Evolutionary conservation across 441 rosid species (phyloP).

Genomic region (Theobroma grandiflorum): DNA sequence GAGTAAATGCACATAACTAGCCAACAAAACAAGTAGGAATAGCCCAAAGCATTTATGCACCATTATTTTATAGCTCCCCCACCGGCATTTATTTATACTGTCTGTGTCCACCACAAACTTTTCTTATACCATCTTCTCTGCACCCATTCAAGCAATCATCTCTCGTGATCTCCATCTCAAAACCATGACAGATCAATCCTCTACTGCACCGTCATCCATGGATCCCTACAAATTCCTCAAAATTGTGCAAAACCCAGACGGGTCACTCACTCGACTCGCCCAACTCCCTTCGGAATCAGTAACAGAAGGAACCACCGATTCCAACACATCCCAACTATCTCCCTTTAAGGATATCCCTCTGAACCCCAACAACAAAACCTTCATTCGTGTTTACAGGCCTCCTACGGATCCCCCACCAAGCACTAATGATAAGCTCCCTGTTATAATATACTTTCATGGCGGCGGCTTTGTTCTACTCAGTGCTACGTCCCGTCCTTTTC

Average conservation of each 20-base stretch:
- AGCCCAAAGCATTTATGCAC: neutral
- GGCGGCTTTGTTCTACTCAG: constrained; percentile 78
- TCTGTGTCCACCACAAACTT: neutral
- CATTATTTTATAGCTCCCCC: neutral
- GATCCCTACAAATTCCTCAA: constrained; percentile 61
- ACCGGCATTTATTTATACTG: neutral
- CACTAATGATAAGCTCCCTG: constrained; percentile 56
- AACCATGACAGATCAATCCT: constrained; percentile 40
- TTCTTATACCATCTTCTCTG: neutral
- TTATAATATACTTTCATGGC: constrained; percentile 75
- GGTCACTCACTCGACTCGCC: constrained; percentile 54
- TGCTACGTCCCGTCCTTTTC: constrained; percentile 56
- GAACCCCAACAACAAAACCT: constrained; percentile 52
- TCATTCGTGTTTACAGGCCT: constrained; percentile 64
- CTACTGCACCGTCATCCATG: constrained; percentile 27
- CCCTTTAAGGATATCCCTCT: constrained; percentile 63
- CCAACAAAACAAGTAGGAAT: neutral
- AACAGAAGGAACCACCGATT: constrained; percentile 27
- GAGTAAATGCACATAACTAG: neutral
- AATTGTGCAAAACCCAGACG: constrained; percentile 57
- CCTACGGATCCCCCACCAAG: constrained; percentile 36
- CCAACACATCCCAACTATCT: constrained; percentile 31
- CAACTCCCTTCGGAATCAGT: constrained; percentile 47
- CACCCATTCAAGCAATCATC: neutral
- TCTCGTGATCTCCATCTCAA: neutral